phyloP scores from a whole-genome alignment of 768 basidiomycete species.

The Leccinum subgranulosum region DNA sequence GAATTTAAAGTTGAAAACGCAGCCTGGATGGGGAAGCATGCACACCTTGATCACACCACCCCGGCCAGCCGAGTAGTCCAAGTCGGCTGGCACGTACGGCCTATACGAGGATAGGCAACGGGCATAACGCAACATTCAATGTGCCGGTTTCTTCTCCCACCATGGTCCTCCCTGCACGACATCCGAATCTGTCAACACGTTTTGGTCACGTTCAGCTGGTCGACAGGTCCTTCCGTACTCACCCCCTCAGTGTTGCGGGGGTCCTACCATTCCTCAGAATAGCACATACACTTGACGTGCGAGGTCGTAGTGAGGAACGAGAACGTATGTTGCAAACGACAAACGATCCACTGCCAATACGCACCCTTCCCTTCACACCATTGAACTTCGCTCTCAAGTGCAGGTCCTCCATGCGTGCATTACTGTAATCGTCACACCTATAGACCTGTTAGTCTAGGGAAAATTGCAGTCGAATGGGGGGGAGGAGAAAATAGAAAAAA shows the following conservation, averaged over 20 bases:
- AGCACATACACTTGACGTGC: slow-evolving; percentile 15
- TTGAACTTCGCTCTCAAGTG: background rate
- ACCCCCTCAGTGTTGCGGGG: background rate
- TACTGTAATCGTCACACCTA: background rate
- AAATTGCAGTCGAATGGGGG: background rate
- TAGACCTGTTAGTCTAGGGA: slow-evolving; percentile 10
- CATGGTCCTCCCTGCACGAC: background rate
- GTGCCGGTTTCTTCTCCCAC: background rate
- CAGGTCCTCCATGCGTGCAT: background rate
- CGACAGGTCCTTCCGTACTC: background rate
- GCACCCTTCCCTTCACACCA: background rate
- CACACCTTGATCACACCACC: background rate
- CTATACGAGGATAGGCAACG: background rate
- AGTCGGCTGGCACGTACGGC: background rate
- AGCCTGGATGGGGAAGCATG: background rate
- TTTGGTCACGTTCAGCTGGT: background rate
- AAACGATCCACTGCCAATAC: background rate
- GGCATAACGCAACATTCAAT: background rate
- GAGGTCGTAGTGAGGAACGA: slow-evolving; percentile 11
- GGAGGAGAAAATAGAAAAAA: background rate
- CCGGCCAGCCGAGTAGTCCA: background rate
- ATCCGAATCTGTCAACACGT: background rate
- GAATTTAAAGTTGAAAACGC: background rate
- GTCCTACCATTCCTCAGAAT: slow-evolving; percentile 6
- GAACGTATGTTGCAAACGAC: background rate